A percentile compares a stretch with the other conserved stretches of the same genome.
phyloP scores from a whole-genome alignment of 2,329 filamentous ascomycete genomes.

The Fusarium dlaminii region DNA sequence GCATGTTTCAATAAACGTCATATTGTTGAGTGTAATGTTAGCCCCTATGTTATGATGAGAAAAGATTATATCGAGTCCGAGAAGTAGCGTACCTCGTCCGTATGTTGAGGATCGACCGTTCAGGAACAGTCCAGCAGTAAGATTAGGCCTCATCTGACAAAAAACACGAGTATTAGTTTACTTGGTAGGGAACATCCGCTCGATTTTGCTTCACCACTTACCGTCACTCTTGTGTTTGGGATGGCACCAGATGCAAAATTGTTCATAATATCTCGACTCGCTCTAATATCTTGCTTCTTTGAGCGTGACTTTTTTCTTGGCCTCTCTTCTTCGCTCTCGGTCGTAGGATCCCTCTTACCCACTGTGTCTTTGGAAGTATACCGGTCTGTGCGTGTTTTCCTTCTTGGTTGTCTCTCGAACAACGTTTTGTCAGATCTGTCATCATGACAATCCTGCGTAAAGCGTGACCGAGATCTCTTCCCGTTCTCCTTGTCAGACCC shows the following conservation, averaged over 20 bases:
- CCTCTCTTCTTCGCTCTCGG: neutral
- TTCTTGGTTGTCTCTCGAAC: slow-evolving; percentile 62
- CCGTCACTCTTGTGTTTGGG: slow-evolving; percentile 49
- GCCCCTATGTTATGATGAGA: slow-evolving; percentile 48
- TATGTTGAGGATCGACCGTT: slow-evolving; percentile 44
- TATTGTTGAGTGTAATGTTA: slow-evolving; percentile 63
- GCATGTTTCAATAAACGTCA: slow-evolving; percentile 52
- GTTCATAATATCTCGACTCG: slow-evolving; percentile 60
- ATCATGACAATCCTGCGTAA: neutral
- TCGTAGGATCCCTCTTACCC: neutral
- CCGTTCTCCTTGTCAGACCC: slow-evolving; percentile 9
- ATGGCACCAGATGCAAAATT: slow-evolving; percentile 67
- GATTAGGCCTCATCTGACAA: slow-evolving; percentile 46
- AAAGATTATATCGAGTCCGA: neutral
- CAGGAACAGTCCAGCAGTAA: slow-evolving; percentile 47
- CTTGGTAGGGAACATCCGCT: neutral
- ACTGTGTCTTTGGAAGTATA: slow-evolving; percentile 57
- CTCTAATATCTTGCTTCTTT: slow-evolving; percentile 45
- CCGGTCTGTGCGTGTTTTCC: slow-evolving; percentile 65
- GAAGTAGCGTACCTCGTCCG: slow-evolving; percentile 29
- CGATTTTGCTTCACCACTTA: slow-evolving; percentile 20
- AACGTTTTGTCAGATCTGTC: neutral
- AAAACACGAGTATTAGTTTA: neutral
- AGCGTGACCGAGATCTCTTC: neutral
- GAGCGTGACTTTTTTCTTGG: slow-evolving; percentile 3